Evolutionary conservation across 768 basidiomycete species (phyloP), one percentile per base, ranked within the genome.

Genomic region (Pseudohyphozyma bogoriensis): DNA sequence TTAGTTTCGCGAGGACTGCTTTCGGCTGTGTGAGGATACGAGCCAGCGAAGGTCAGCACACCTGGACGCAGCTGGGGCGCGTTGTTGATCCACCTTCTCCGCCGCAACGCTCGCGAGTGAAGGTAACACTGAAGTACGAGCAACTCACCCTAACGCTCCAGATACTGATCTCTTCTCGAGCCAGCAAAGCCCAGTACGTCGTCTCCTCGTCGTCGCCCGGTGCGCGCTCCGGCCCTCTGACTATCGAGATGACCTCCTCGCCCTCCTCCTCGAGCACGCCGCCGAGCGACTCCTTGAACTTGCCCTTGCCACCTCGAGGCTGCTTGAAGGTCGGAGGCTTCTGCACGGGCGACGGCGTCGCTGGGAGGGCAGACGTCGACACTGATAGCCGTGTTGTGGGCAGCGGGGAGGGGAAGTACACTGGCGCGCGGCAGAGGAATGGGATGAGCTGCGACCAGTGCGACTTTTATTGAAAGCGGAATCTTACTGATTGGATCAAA

Each of bases 261-360:
- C 65, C 65, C 31, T 66, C 65, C 29, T 66, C 65, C 49, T 66
- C 65, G 24, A 54, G 65, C 18, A 66, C 40, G 9, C 61, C 65
- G 24, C 65, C 65, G 22, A 66, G 53, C 12, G 33, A 44, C 33
- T 55, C 65, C 29, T 54, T 57, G 56, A 66, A 66, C 52, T 62
- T 66, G 37, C 55, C 45, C 52, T 58, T 62, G 24, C 51, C 9
- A 0, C 58, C 54, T 4, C 65, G 51, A 4, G 61, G 58, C 0
- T 58, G 58, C 24, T 54, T 56, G 58, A 59, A 57, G 20, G 47
- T 35, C 5, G 40, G 28, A 8, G 58, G 45, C 11, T 56, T 49
- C 9, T 0, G n/a, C 7, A n/a, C 20, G 20, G 65, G 58, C 1
- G 65, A 44, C 2, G 65, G 65, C 1, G 60, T 61, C 28, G 56